These are phyloP conservation scores for Lasiodiplodia theobromae DNA, from an alignment of 2,329 filamentous ascomycete genomes.

Conservation along the genomic window DNA sequence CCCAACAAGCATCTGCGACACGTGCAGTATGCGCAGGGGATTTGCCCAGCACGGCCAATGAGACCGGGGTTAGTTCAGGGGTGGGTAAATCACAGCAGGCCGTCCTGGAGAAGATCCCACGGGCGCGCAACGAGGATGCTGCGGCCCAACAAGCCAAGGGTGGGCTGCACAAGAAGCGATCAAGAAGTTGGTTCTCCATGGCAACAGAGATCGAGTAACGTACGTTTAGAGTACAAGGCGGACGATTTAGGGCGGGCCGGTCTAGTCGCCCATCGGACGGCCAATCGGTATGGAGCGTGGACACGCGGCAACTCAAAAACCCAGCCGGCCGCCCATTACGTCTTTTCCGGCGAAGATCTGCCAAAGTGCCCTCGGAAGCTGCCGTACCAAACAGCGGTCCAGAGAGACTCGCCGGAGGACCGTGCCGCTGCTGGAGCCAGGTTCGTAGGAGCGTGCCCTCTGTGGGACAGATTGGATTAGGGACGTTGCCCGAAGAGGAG, in stretches of 20 bases:
- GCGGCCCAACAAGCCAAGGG: conserved; percentile 14
- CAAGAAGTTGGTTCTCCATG: conserved; percentile 5
- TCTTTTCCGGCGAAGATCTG: conserved; percentile 26
- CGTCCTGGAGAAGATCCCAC: conserved; percentile 26
- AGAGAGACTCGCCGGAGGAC: conserved; percentile 13
- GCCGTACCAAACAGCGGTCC: conserved; percentile 26
- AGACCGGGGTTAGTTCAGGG: conserved; percentile 9
- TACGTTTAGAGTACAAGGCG: conserved; percentile 29
- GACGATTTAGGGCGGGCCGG: conserved; percentile 27
- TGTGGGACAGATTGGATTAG: conserved; percentile 23
- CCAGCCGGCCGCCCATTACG: conserved; percentile 14
- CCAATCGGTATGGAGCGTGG: conserved; percentile 27
- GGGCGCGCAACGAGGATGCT: conserved; percentile 15
- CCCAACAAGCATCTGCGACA: conserved; percentile 26
- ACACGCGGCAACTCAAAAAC: conserved; percentile 28
- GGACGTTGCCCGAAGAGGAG: conserved; percentile 24
- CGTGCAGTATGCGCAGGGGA: conserved; percentile 20
- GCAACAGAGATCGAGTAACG: conserved; percentile 28
- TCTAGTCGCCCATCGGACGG: conserved; percentile 22
- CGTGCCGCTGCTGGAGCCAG: conserved; percentile 8
- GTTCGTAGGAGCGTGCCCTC: conserved; percentile 21
- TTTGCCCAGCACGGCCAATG: conserved; percentile 20
- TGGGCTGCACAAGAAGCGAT: conserved; percentile 9
- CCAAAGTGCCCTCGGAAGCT: conserved; percentile 27
- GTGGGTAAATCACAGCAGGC: conserved; percentile 25